These are phyloP conservation scores for Fusarium irregulare DNA, from an alignment of 2,329 filamentous ascomycete species.

Conservation along the genomic window DNA sequence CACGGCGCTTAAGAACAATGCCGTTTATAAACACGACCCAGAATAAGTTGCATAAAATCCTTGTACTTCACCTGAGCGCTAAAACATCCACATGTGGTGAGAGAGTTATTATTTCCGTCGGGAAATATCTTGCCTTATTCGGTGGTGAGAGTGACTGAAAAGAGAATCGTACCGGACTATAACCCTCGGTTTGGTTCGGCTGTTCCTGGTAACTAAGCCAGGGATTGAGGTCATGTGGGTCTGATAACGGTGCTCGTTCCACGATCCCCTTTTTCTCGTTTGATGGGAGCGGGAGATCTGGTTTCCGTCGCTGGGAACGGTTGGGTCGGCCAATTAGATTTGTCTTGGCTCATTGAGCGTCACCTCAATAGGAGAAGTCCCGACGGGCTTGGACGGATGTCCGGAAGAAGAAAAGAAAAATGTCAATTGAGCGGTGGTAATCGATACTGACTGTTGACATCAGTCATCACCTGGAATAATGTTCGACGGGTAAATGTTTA, in stretches of 20 bases:
- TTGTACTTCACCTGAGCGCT: background rate
- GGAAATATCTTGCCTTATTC: background rate
- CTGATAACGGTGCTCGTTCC: background rate
- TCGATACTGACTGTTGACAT: accelerated
- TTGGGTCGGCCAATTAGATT: background rate
- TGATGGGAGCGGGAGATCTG: background rate
- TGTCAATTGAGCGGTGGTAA: background rate
- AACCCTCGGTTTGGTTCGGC: background rate
- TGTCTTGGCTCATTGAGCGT: background rate
- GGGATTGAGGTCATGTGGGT: background rate
- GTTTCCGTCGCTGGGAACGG: background rate
- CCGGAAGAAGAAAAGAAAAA: background rate
- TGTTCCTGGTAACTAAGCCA: background rate
- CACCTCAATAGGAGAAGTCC: background rate
- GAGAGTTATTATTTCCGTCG: slow-evolving; percentile 1
- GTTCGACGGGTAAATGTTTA: background rate
- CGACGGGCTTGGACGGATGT: background rate
- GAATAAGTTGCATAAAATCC: background rate
- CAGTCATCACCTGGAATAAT: accelerated
- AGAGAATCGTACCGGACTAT: background rate
- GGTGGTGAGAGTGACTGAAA: no score
- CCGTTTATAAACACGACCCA: background rate
- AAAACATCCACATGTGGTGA: background rate
- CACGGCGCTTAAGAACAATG: background rate
- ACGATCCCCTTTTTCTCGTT: background rate